Conservation (phyloP, 164 flowering plant species). For the Vitis riparia region DNA sequence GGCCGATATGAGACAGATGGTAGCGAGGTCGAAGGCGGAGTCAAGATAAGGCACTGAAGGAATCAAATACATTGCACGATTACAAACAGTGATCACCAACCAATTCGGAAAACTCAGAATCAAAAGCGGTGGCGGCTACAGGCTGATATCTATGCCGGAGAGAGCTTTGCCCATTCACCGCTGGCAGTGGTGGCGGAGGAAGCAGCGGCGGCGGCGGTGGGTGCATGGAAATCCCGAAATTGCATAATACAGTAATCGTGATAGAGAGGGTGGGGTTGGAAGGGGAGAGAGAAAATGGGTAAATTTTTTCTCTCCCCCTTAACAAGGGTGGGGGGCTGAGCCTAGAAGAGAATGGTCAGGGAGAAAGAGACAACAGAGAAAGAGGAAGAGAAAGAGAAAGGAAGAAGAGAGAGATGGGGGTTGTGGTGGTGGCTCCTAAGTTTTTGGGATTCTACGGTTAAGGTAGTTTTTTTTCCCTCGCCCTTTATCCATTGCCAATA, state of each 20-base stretch:
- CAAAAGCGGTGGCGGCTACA: no score
- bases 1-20: slow-evolving; percentile 24
- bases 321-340: slow-evolving; percentile 9
- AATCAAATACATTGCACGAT: slow-evolving; percentile 14
- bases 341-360: background rate
- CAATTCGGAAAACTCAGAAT: no score
- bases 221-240: no score
- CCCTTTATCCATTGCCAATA: no score
- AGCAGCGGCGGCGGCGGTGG: background rate
- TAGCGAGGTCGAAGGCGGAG: slow-evolving; percentile 33
- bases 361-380: slow-evolving; percentile 6
- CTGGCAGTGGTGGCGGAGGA: background rate
- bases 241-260: no score
- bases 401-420: slow-evolving; percentile 11
- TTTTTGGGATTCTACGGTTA: slow-evolving; percentile 16
- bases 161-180: no score
- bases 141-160: no score
- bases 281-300: background rate
- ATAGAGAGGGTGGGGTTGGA: background rate
- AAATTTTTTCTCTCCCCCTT: slow-evolving; percentile 14
- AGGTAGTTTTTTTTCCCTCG: background rate
- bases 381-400: slow-evolving; percentile 5
- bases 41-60: slow-evolving; percentile 15
- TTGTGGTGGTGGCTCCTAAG: slow-evolving; percentile 4
- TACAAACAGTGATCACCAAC: no score